Conservation (phyloP, 2,329 filamentous ascomycete species). For the Tolypocladium tropicale region DNA sequence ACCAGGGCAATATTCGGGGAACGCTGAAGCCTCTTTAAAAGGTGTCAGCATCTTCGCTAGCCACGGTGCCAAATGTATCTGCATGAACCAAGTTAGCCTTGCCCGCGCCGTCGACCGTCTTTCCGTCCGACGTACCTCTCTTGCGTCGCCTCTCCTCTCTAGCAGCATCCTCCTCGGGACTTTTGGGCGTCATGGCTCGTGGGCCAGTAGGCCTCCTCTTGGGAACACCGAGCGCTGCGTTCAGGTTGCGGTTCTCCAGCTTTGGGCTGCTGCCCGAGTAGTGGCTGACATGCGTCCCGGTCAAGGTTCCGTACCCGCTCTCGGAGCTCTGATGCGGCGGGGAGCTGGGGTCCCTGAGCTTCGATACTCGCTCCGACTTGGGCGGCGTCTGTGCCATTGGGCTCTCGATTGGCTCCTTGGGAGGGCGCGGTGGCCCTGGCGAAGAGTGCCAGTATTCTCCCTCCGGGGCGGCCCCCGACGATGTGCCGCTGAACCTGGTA, state of each 20-base stretch:
- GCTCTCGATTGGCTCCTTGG: slow-evolving; percentile 49
- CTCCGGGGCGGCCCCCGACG: slow-evolving; percentile 20
- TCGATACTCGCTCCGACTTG: slow-evolving; percentile 36
- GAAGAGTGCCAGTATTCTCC: slow-evolving; percentile 36
- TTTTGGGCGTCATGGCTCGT: slow-evolving; percentile 50
- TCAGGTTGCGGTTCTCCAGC: slow-evolving; percentile 48
- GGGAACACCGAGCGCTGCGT: slow-evolving; percentile 40
- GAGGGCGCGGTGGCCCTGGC: slow-evolving; percentile 44
- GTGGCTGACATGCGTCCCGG: slow-evolving; percentile 37
- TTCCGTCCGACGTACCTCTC: slow-evolving; percentile 37
- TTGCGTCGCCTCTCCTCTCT: slow-evolving; percentile 42
- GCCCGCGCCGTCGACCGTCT: not conserved
- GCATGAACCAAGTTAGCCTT: not conserved
- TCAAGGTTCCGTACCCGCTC: slow-evolving; percentile 41
- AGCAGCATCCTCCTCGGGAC: slow-evolving; percentile 33
- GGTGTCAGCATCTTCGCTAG: slow-evolving; percentile 25
- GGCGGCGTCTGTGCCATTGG: slow-evolving; percentile 31
- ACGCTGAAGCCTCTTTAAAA: slow-evolving; percentile 15
- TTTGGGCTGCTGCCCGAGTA: slow-evolving; percentile 45
- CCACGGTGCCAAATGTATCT: slow-evolving; percentile 26
- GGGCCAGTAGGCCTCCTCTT: slow-evolving; percentile 46
- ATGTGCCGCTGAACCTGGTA: slow-evolving; percentile 38
- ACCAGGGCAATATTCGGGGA: not conserved
- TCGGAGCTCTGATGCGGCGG: slow-evolving; percentile 46
- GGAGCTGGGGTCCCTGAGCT: slow-evolving; percentile 44